phyloP scores from a whole-genome alignment of 1,284 basidiomycete species.

The Microbotryomycetes sp. region DNA sequence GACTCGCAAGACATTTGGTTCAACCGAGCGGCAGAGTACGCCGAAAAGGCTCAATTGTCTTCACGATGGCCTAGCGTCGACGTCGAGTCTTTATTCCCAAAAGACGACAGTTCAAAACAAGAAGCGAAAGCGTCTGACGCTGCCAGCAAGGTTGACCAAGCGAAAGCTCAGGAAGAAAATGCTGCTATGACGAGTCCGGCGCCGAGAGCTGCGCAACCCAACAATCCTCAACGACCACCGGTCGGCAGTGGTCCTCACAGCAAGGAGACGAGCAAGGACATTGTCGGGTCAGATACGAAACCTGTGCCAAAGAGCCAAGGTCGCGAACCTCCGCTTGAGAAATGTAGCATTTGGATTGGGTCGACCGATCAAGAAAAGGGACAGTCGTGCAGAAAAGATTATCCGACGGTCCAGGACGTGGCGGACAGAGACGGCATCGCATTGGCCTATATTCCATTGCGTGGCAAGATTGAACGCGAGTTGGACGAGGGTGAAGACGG shows the following conservation, averaged over 20 bases:
- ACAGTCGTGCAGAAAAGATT: constrained; percentile 40
- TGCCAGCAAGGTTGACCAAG: constrained; percentile 32
- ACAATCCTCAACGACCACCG: constrained; percentile 19
- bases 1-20: constrained; percentile 47
- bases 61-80: constrained; percentile 42
- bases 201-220: background rate
- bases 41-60: constrained; percentile 39
- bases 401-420: constrained; percentile 43
- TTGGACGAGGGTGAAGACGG: background rate
- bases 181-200: background rate
- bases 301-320: constrained; percentile 12
- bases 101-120: constrained; percentile 23
- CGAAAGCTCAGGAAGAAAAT: constrained; percentile 30
- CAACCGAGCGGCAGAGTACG: constrained; percentile 43
- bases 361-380: constrained; percentile 34
- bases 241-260: constrained; percentile 19
- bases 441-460: constrained; percentile 44
- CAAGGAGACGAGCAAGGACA: constrained; percentile 1
- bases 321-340: constrained; percentile 16
- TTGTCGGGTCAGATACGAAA: constrained; percentile 35
- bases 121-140: background rate
- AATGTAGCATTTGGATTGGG: constrained; percentile 45
- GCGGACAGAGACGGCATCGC: constrained; percentile 43
- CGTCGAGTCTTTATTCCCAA: constrained; percentile 39
- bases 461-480: background rate